A percentile compares a stretch with the other conserved stretches of the same genome.
Evolutionary conservation across 2,329 filamentous ascomycete genomes (phyloP).

Genomic region (Aspergillus sp.): DNA sequence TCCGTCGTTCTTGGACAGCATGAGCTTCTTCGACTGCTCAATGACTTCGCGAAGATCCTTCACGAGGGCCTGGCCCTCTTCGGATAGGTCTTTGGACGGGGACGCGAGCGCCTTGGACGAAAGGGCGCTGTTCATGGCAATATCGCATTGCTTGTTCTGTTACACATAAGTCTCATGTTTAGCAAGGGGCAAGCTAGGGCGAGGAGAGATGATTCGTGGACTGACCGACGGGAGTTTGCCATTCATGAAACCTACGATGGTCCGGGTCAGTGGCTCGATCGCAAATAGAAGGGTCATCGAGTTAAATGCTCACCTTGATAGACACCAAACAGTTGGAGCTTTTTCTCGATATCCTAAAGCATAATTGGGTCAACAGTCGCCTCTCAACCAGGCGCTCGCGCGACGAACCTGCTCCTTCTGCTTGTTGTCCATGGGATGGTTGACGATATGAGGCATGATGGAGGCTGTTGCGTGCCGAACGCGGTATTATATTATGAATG

Average conservation of each 20-base stretch:
- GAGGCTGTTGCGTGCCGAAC: constrained; percentile 1
- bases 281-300: background rate
- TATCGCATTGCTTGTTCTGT: constrained; percentile 89
- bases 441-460: constrained; percentile 44
- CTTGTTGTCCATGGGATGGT: constrained; percentile 63
- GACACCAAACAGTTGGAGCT: constrained; percentile 93
- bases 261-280: constrained; percentile 8
- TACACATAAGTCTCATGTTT: background rate
- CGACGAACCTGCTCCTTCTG: constrained; percentile 58
- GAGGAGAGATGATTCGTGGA: constrained; percentile 56
- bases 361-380: constrained; percentile 6
- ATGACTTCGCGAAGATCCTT: constrained; percentile 70
- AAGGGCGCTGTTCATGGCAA: constrained; percentile 83
- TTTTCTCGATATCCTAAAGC: constrained; percentile 66
- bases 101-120: constrained; percentile 58
- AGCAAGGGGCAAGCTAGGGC: constrained; percentile 5
- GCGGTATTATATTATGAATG: background rate
- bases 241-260: constrained; percentile 60
- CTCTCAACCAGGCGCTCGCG: background rate
- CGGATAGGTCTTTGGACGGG: constrained; percentile 68
- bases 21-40: constrained; percentile 69
- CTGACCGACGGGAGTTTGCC: constrained; percentile 85
- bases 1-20: constrained; percentile 90
- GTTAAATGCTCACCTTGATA: constrained; percentile 44
- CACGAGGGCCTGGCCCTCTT: constrained; percentile 72